A percentile compares a stretch with the other conserved stretches of the same genome.
Evolutionary conservation across 2,329 filamentous ascomycete genomes (phyloP).

Genomic region (Amphichorda felina): DNA sequence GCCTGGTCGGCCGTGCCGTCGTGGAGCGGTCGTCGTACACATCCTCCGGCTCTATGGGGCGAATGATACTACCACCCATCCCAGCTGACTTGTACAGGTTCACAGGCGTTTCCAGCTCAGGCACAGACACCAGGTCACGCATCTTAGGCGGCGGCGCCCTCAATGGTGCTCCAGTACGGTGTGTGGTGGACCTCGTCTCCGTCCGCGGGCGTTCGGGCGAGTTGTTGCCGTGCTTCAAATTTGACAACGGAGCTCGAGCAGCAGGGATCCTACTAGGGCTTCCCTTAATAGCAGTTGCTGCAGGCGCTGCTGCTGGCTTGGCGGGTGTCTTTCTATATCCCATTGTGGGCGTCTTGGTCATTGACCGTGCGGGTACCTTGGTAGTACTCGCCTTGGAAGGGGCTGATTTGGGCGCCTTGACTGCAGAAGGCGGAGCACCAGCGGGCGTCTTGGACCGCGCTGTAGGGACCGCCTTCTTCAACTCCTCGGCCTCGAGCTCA

Average conservation of each 20-base stretch:
- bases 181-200: constrained; percentile 29
- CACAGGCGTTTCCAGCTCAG: constrained; percentile 36
- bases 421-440: constrained; percentile 35
- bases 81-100: constrained; percentile 36
- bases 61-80: constrained; percentile 42
- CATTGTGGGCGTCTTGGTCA: constrained; percentile 42
- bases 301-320: constrained; percentile 6
- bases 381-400: constrained; percentile 12
- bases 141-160: constrained; percentile 81
- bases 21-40: constrained; percentile 60
- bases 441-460: constrained; percentile 63
- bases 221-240: constrained; percentile 60
- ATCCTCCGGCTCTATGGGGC: constrained; percentile 63
- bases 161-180: constrained; percentile 42
- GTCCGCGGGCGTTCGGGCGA: constrained; percentile 61
- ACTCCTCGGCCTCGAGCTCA: constrained; percentile 54
- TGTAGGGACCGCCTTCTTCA: constrained; percentile 42
- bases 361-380: constrained; percentile 23
- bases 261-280: constrained; percentile 48
- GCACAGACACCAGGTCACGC: constrained; percentile 56
- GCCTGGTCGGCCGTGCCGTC: constrained; percentile 19
- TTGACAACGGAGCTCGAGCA: constrained; percentile 56
- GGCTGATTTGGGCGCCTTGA: constrained; percentile 23
- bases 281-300: constrained; percentile 15
- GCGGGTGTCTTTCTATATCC: constrained; percentile 10